Evolutionary conservation across 192 early-diverging fungal genomes (phyloP).

Genomic region (Dimargaris verticillata): DNA sequence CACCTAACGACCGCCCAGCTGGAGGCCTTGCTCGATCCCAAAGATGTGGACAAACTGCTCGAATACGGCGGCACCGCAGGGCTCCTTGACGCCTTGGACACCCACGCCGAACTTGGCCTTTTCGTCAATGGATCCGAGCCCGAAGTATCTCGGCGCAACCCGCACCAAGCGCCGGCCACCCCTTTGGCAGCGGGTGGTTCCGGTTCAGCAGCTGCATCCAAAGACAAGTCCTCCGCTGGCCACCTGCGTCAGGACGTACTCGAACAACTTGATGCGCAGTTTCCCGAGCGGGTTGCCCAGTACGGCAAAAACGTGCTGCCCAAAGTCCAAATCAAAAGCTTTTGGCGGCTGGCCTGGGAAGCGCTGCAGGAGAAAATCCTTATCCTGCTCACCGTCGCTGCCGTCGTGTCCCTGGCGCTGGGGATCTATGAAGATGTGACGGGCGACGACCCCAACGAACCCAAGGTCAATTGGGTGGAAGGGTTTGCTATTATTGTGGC

Average conservation of each 20-base stretch:
- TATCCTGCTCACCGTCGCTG: constrained; percentile 59
- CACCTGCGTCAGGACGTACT: neutral
- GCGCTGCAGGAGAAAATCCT: constrained; percentile 69
- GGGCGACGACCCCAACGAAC: constrained; percentile 22
- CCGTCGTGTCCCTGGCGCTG: constrained; percentile 57
- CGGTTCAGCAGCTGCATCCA: neutral
- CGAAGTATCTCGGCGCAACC: neutral
- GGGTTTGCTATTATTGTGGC: constrained; percentile 72
- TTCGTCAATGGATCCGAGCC: constrained; percentile 4
- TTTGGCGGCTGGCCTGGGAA: constrained; percentile 64
- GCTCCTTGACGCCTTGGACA: constrained; percentile 28
- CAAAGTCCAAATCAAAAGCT: constrained; percentile 42
- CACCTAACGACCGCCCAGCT: too few species aligned
- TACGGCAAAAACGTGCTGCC: constrained; percentile 64
- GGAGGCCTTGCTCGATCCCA: too few species aligned
- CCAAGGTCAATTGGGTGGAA: constrained; percentile 68
- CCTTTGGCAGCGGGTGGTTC: neutral
- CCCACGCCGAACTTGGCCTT: constrained; percentile 29
- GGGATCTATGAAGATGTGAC: constrained; percentile 69
- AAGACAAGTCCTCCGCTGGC: neutral
- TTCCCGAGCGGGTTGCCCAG: constrained; percentile 32
- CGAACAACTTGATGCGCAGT: constrained; percentile 7
- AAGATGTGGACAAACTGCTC: constrained; percentile 26
- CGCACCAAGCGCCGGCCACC: neutral
- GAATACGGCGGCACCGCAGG: constrained; percentile 34